A percentile compares a stretch with the other conserved stretches of the same genome.
Evolutionary conservation across 805 yeast species (phyloP).

Genomic region (Starmerella khaoyaiensis): DNA sequence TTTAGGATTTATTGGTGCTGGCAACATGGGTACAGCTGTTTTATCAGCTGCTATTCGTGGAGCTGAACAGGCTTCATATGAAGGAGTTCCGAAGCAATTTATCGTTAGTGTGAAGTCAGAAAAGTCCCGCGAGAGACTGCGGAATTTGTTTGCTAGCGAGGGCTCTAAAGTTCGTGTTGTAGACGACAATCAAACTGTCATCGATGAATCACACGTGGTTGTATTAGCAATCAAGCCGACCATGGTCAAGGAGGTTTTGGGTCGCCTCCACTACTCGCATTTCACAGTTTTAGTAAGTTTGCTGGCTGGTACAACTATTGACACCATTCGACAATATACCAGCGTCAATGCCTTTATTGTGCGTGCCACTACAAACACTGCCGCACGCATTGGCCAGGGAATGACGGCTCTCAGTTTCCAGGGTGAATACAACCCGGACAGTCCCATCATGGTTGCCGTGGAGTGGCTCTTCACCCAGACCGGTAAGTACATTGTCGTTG

Average conservation of each 20-base stretch:
- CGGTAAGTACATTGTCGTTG: conserved; percentile 32
- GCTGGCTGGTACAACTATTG: conserved; percentile 86
- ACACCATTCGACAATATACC: conserved; percentile 38
- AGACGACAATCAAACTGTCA: conserved; percentile 44
- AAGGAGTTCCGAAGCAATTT: conserved; percentile 54
- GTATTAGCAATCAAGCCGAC: conserved; percentile 84
- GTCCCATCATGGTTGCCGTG: conserved; percentile 25
- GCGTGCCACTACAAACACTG: conserved; percentile 96
- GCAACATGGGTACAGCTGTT: conserved; percentile 92
- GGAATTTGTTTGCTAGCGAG: conserved; percentile 35
- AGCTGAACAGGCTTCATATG: conserved; percentile 26
- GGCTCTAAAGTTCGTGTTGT: conserved; percentile 34
- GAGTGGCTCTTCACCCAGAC: conserved; percentile 33
- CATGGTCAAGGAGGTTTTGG: conserved; percentile 49
- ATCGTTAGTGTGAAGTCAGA: conserved; percentile 62
- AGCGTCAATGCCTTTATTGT: conserved; percentile 41
- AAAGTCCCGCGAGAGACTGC: conserved; percentile 38
- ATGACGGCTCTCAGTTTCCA: conserved; percentile 86
- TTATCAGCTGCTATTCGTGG: conserved; percentile 58
- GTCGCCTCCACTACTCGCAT: conserved; percentile 33
- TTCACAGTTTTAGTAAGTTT: conserved; percentile 61
- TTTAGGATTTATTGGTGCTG: conserved; percentile 76
- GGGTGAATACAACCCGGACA: conserved; percentile 29
- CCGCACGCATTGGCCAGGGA: conserved; percentile 85
- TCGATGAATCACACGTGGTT: conserved; percentile 51